phyloP scores from a whole-genome alignment of 352 stramenopile genomes.

The Blastocystis sp. region DNA sequence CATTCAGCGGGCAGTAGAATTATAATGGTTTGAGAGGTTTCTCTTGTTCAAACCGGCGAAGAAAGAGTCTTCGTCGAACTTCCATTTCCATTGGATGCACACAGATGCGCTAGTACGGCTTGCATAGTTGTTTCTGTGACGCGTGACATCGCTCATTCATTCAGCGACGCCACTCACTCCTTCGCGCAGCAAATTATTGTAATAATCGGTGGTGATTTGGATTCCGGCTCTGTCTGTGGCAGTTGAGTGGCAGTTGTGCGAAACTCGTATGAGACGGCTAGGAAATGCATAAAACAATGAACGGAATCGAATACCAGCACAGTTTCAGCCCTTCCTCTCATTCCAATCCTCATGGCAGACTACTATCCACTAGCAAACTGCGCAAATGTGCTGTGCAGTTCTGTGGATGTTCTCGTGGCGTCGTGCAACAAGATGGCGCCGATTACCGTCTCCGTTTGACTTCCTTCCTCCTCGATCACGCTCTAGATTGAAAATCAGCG shows the following conservation, averaged over 20 bases:
- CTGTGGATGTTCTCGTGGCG: constrained; percentile 16
- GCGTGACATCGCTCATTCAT: too few species aligned
- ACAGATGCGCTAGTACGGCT: too few species aligned
- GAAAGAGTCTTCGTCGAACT: constrained; percentile 36
- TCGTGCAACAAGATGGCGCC: constrained; percentile 32
- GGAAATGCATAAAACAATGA: too few species aligned
- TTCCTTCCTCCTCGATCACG: background rate
- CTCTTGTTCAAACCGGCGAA: constrained; percentile 2
- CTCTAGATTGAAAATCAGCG: constrained; percentile 12
- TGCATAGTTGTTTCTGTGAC: too few species aligned
- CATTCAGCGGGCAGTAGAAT: constrained; percentile 14
- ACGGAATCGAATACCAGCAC: too few species aligned
- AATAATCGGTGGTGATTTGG: too few species aligned
- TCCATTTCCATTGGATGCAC: background rate
- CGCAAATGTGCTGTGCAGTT: background rate
- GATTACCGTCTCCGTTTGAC: background rate
- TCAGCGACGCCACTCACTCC: too few species aligned
- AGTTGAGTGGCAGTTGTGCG: too few species aligned
- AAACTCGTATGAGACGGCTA: too few species aligned
- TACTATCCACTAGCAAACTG: background rate
- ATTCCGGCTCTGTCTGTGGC: too few species aligned
- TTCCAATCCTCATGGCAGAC: background rate
- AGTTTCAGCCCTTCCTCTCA: too few species aligned
- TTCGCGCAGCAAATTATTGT: too few species aligned
- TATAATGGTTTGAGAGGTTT: constrained; percentile 53